Conservation (phyloP, 495 filamentous ascomycete genomes). For the Umbilicaria muhlenbergii region DNA sequence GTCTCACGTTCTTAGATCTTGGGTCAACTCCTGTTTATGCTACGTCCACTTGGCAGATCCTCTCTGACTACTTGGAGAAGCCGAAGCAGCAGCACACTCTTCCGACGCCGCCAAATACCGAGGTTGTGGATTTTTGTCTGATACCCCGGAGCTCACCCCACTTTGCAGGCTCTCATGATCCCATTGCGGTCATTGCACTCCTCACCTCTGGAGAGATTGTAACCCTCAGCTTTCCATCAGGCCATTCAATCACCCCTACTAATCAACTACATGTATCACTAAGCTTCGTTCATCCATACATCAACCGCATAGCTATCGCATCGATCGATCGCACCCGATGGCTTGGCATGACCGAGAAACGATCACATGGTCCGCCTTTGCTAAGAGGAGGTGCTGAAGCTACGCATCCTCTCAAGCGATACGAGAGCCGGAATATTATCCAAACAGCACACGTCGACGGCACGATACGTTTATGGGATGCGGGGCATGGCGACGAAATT, state of each 20-base stretch:
- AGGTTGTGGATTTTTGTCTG: constrained; percentile 66
- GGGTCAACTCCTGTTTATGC: constrained; percentile 79
- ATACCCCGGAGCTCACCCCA: constrained; percentile 70
- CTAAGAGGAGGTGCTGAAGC: constrained; percentile 61
- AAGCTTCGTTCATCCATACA: constrained; percentile 75
- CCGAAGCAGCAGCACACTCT: constrained; percentile 53
- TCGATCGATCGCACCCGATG: constrained; percentile 61
- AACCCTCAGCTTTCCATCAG: constrained; percentile 80
- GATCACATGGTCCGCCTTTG: constrained; percentile 56
- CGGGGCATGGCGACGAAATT: constrained; percentile 78
- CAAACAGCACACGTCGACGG: constrained; percentile 79
- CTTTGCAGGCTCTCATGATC: constrained; percentile 78
- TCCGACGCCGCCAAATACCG: constrained; percentile 61
- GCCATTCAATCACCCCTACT: constrained; percentile 77
- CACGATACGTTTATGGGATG: constrained; percentile 77
- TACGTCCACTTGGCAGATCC: constrained; percentile 74
- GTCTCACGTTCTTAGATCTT: constrained; percentile 77
- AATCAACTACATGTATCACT: constrained; percentile 78
- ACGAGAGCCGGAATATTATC: constrained; percentile 65
- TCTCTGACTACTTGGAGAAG: constrained; percentile 59
- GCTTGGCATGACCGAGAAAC: constrained; percentile 74
- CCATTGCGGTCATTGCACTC: constrained; percentile 64
- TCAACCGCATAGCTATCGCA: constrained; percentile 50
- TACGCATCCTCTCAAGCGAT: constrained; percentile 49
- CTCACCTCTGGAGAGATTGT: constrained; percentile 75